Evolutionary conservation across 352 stramenopile species (phyloP).

Genomic region (Pilasporangium apinafurcum): DNA sequence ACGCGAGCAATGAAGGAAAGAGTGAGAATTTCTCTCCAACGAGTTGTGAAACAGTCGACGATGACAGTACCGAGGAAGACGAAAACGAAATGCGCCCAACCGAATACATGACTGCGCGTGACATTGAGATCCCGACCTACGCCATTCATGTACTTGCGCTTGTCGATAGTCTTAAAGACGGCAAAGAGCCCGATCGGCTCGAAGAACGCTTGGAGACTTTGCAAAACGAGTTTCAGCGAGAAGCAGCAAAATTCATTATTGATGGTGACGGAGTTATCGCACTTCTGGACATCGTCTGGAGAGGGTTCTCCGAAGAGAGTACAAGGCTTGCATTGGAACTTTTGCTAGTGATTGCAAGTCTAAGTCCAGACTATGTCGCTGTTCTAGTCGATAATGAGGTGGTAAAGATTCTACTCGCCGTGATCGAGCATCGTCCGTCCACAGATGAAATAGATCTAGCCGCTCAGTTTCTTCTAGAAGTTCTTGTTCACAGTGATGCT

Average conservation of each 20-base stretch:
- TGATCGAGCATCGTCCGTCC: slow-evolving; percentile 22
- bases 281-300: slow-evolving; percentile 36
- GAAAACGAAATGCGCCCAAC: slow-evolving; percentile 2
- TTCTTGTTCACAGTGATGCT: slow-evolving; percentile 30
- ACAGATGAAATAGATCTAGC: slow-evolving; percentile 40
- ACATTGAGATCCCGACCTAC: not conserved
- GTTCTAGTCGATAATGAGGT: slow-evolving; percentile 33
- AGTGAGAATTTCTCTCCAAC: no score
- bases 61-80: no score
- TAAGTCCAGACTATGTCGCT: slow-evolving; percentile 30
- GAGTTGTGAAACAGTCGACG: no score
- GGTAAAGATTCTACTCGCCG: slow-evolving; percentile 34
- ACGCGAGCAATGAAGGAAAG: no score
- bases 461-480: slow-evolving; percentile 38
- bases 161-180: slow-evolving; percentile 5
- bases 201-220: slow-evolving; percentile 21
- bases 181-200: not conserved
- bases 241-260: slow-evolving; percentile 18
- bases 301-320: slow-evolving; percentile 22
- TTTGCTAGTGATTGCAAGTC: slow-evolving; percentile 23
- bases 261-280: slow-evolving; percentile 33
- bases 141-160: slow-evolving; percentile 3
- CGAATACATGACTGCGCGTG: slow-evolving; percentile 12
- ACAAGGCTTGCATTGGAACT: slow-evolving; percentile 32
- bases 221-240: slow-evolving; percentile 18